These are phyloP conservation scores for Periconia macrospinosa DNA, from an alignment of 2,329 filamentous ascomycete genomes.

Conservation along the genomic window DNA sequence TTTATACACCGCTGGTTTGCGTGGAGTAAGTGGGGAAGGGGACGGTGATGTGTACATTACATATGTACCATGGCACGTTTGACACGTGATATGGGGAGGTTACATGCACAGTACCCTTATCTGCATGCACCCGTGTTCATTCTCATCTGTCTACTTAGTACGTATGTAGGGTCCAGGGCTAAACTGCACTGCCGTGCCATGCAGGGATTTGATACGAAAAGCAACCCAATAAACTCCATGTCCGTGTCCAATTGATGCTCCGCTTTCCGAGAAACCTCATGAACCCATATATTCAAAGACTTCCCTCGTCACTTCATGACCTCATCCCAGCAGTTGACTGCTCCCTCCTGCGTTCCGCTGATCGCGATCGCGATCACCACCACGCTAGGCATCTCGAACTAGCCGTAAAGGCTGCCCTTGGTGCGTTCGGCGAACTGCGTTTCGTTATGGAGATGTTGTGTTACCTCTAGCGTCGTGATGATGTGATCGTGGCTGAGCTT, in stretches of 20 bases:
- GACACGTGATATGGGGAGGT: neutral
- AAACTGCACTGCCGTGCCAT: neutral
- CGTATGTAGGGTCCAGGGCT: neutral
- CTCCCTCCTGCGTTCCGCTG: neutral
- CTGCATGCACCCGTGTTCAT: neutral
- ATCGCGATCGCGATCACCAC: neutral
- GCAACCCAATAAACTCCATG: neutral
- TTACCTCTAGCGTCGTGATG: conserved; percentile 41
- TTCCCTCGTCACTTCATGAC: neutral
- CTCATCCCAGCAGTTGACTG: neutral
- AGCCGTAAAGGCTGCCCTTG: conserved; percentile 32
- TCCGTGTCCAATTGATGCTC: neutral
- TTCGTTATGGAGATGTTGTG: conserved; percentile 45
- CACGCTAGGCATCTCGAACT: neutral
- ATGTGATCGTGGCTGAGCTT: conserved; percentile 33
- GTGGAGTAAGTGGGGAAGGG: neutral
- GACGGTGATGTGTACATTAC: neutral
- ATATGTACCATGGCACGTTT: too few relatives aligned
- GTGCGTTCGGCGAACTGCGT: conserved; percentile 33
- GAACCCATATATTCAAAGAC: neutral
- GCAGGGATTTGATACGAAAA: neutral
- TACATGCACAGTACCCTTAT: neutral
- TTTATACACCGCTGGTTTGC: neutral
- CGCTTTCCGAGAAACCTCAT: neutral
- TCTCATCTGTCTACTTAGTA: neutral